Evolutionary conservation across 148 eudicot genomes (phyloP).

Genomic region (Chenopodium quinoa): DNA sequence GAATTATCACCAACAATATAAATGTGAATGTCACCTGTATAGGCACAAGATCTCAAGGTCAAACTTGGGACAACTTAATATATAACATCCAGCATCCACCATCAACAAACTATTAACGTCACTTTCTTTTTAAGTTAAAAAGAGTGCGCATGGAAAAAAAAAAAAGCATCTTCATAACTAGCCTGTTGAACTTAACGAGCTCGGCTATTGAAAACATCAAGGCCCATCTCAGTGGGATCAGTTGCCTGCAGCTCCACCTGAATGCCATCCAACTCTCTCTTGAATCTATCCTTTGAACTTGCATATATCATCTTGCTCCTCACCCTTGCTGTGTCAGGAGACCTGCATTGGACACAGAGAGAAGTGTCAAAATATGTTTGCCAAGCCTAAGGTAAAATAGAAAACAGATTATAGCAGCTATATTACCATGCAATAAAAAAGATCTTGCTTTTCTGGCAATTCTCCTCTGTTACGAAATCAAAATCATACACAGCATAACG

Average conservation of each 20-base stretch:
- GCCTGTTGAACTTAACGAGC: constrained; percentile 41
- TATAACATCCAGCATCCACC: constrained; percentile 24
- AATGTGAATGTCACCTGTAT: constrained; percentile 32
- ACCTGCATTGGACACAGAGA: constrained; percentile 40
- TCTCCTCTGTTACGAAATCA: constrained; percentile 78
- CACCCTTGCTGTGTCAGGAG: constrained; percentile 75
- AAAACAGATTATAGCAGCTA: background rate
- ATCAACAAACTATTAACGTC: constrained; percentile 41
- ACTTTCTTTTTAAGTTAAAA: constrained; percentile 26
- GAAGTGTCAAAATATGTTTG: constrained; percentile 4
- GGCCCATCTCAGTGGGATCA: constrained; percentile 84
- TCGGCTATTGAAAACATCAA: constrained; percentile 78
- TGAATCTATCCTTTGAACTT: constrained; percentile 86
- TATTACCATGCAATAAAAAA: constrained; percentile 87
- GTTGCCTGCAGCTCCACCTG: constrained; percentile 97
- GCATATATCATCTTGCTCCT: constrained; percentile 92
- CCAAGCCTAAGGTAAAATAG: background rate
- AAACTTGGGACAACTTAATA: constrained; percentile 32
- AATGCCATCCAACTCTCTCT: constrained; percentile 83
- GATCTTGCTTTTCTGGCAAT: constrained; percentile 87
- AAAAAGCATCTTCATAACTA: constrained; percentile 7
- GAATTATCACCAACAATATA: constrained; percentile 22
- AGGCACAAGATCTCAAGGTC: constrained; percentile 29
- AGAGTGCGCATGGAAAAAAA: constrained; percentile 5
- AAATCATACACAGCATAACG: constrained; percentile 80